Evolutionary conservation across 2,329 filamentous ascomycete species (phyloP).

Genomic region (Canariomyces notabilis): DNA sequence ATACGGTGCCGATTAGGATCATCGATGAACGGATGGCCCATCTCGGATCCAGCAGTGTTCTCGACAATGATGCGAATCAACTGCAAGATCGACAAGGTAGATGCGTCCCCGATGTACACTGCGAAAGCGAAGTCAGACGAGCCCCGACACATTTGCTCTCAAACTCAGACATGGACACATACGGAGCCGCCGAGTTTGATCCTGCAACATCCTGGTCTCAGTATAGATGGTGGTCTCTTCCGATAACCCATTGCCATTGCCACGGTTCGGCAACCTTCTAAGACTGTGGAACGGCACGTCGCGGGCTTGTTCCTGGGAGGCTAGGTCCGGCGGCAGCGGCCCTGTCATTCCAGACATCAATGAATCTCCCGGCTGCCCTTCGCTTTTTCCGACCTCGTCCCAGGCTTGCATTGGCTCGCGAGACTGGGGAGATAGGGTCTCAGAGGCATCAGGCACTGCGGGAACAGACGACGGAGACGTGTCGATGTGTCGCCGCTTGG

Average conservation of each 20-base stretch:
- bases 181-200: slow-evolving; percentile 53
- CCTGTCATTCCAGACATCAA: slow-evolving; percentile 18
- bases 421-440: slow-evolving; percentile 13
- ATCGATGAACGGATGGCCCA: slow-evolving; percentile 49
- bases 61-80: slow-evolving; percentile 57
- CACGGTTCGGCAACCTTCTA: slow-evolving; percentile 33
- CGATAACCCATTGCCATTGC: slow-evolving; percentile 41
- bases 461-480: slow-evolving; percentile 21
- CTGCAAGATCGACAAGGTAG: slow-evolving; percentile 56
- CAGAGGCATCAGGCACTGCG: slow-evolving; percentile 17
- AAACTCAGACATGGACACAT: slow-evolving; percentile 31
- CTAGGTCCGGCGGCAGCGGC: slow-evolving; percentile 13
- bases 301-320: slow-evolving; percentile 19
- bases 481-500: slow-evolving; percentile 34
- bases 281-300: slow-evolving; percentile 27
- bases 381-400: slow-evolving; percentile 18
- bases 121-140: slow-evolving; percentile 14
- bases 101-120: slow-evolving; percentile 61
- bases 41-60: slow-evolving; percentile 41
- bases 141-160: not conserved
- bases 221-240: slow-evolving; percentile 53
- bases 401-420: slow-evolving; percentile 19
- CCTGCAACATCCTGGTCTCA: slow-evolving; percentile 54
- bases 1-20: slow-evolving; percentile 54
- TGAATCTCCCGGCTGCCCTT: slow-evolving; percentile 12